These are phyloP conservation scores for Cryphonectria parasitica DNA, from an alignment of 2,329 filamentous ascomycete species.

Conservation along the genomic window DNA sequence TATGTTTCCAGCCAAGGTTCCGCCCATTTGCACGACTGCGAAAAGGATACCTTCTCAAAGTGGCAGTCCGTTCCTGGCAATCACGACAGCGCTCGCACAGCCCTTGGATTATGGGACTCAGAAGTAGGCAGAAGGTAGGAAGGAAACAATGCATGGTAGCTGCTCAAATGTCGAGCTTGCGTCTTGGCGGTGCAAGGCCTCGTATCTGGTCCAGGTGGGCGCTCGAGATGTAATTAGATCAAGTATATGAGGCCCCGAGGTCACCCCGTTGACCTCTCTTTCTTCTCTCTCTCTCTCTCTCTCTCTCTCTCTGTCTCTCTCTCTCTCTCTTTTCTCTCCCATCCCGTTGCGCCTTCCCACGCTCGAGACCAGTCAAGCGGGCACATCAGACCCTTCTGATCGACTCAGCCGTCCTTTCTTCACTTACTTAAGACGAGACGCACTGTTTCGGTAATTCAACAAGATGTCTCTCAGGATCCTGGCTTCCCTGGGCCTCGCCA, in stretches of 20 bases:
- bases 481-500: slow-evolving; percentile 23
- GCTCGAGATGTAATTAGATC: not conserved
- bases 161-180: not conserved
- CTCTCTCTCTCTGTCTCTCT: not conserved
- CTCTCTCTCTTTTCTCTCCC: not conserved
- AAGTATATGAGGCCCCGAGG: slow-evolving; percentile 11
- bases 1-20: not conserved
- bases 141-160: not conserved
- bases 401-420: not conserved
- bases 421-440: not conserved
- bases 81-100: not conserved
- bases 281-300: not conserved
- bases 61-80: slow-evolving; percentile 22
- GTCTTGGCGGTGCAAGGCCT: not conserved
- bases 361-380: not conserved
- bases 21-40: not conserved
- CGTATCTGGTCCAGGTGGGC: not conserved
- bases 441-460: not conserved
- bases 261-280: not conserved
- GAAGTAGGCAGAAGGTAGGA: not conserved
- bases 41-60: slow-evolving; percentile 27
- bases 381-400: not conserved
- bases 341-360: slow-evolving; percentile 1
- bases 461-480: slow-evolving; percentile 22
- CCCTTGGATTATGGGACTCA: not conserved